Evolutionary conservation across 2,329 filamentous ascomycete species (phyloP).

Genomic region (Pseudopyricularia javanii): DNA sequence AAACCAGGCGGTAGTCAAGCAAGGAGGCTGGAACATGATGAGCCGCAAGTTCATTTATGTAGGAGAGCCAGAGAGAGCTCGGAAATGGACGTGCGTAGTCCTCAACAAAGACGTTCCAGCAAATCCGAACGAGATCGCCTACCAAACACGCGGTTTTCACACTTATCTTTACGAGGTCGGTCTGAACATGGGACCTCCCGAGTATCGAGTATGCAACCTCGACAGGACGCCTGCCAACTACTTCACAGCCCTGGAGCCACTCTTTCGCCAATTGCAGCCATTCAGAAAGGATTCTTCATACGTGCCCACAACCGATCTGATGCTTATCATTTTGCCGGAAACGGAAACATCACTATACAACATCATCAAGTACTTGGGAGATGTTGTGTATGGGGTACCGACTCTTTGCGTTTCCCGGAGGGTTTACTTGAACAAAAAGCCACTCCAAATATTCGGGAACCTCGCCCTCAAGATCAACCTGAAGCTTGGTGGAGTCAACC

Average conservation of each 20-base stretch:
- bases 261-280: not conserved
- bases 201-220: not conserved
- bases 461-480: constrained; percentile 70
- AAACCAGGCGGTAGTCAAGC: constrained; percentile 18
- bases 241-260: not conserved
- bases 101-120: not conserved
- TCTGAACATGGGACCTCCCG: not conserved
- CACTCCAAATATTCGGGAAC: constrained; percentile 48
- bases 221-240: not conserved
- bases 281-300: not conserved
- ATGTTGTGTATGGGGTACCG: constrained; percentile 54
- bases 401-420: constrained; percentile 50
- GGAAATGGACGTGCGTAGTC: not conserved
- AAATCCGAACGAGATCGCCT: not conserved
- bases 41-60: constrained; percentile 21
- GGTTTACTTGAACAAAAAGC: constrained; percentile 13
- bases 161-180: not conserved
- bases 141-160: not conserved
- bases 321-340: constrained; percentile 47
- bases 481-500: constrained; percentile 64
- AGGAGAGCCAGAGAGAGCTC: not conserved
- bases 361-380: constrained; percentile 54
- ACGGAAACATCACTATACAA: constrained; percentile 42
- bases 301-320: constrained; percentile 4
- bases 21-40: constrained; percentile 60